Percentiles rank a stretch among this genome's conserved stretches.
Conservation (phyloP, 1,284 basidiomycete genomes). For the Trametes polyzona region DNA sequence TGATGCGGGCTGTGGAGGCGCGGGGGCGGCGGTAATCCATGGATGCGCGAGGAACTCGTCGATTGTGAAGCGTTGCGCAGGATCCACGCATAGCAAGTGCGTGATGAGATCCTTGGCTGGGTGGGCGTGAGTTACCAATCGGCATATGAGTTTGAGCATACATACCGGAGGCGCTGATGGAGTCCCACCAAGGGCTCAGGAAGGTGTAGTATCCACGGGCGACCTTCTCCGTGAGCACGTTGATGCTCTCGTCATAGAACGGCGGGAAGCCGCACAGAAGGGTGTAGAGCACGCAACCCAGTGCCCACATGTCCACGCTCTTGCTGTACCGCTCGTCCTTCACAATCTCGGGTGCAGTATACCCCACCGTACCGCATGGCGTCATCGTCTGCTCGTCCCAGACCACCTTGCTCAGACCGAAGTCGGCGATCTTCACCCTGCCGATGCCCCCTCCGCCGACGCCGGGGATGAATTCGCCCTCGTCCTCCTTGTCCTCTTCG, state of each 20-base stretch:
- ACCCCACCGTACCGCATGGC: constrained; percentile 98
- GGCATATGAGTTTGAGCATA: background rate
- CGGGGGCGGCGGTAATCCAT: constrained; percentile 83
- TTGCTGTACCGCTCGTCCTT: constrained; percentile 99
- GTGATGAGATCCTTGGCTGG: constrained; percentile 94
- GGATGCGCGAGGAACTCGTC: constrained; percentile 98
- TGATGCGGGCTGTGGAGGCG: constrained; percentile 66
- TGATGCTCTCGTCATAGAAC: constrained; percentile 99
- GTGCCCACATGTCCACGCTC: constrained; percentile 99
- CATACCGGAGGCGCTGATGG: constrained; percentile 82
- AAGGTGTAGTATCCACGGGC: constrained; percentile 98
- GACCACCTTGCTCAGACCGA: constrained; percentile 96
- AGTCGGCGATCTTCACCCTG: constrained; percentile 98
- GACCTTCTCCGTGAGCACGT: constrained; percentile 97
- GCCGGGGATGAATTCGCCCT: constrained; percentile 92
- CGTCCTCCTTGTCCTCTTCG: constrained; percentile 98
- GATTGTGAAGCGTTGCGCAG: constrained; percentile 94
- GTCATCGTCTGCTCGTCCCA: constrained; percentile 99
- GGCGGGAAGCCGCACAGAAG: constrained; percentile 98
- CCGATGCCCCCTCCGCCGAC: constrained; percentile 98
- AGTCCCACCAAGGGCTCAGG: constrained; percentile 99
- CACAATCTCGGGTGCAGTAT: constrained; percentile 99
- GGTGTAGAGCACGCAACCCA: constrained; percentile 98
- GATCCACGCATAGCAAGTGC: constrained; percentile 95
- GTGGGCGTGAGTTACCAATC: constrained; percentile 22